Evolutionary conservation across 176 grass and related monocot genomes (phyloP).

Genomic region (Oryza glaberrima): DNA sequence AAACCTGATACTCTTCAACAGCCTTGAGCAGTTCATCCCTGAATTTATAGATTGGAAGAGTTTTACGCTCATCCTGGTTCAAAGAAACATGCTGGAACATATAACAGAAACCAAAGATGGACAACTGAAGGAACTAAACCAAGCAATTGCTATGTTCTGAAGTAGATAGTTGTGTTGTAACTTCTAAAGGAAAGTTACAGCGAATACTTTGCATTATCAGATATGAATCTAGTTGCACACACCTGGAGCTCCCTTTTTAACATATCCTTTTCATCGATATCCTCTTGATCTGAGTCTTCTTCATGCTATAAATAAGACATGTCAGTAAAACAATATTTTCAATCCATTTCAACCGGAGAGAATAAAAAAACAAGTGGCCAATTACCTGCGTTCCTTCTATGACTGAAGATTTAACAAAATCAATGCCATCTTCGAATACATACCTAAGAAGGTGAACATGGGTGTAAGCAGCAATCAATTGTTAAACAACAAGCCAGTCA

Average conservation of each 20-base stretch:
- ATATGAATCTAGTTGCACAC: constrained; percentile 19
- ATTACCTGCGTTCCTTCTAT: constrained; percentile 80
- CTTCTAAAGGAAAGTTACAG: not conserved
- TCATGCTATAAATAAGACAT: constrained; percentile 54
- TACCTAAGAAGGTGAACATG: constrained; percentile 52
- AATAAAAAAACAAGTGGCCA: not conserved
- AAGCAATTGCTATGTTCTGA: constrained; percentile 7
- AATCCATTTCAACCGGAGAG: constrained; percentile 28
- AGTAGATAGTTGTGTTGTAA: not conserved
- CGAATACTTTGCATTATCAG: not conserved
- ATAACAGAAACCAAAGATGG: not conserved
- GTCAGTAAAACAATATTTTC: constrained; percentile 33
- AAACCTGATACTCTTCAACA: constrained; percentile 78
- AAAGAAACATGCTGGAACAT: constrained; percentile 11
- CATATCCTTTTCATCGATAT: constrained; percentile 67
- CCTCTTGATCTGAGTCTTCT: constrained; percentile 56
- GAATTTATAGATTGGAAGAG: constrained; percentile 88
- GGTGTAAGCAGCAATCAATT: constrained; percentile 15
- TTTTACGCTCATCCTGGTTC: constrained; percentile 85
- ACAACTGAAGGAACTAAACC: not conserved
- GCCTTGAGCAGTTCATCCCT: constrained; percentile 82
- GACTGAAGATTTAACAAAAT: constrained; percentile 88
- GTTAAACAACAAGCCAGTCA: constrained; percentile 4
- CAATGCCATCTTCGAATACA: constrained; percentile 88
- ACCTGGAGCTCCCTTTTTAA: constrained; percentile 79